Percentiles rank a stretch among this genome's conserved stretches.
Conservation (phyloP, 2,329 filamentous ascomycete species). For the Colletotrichum acutatum region DNA sequence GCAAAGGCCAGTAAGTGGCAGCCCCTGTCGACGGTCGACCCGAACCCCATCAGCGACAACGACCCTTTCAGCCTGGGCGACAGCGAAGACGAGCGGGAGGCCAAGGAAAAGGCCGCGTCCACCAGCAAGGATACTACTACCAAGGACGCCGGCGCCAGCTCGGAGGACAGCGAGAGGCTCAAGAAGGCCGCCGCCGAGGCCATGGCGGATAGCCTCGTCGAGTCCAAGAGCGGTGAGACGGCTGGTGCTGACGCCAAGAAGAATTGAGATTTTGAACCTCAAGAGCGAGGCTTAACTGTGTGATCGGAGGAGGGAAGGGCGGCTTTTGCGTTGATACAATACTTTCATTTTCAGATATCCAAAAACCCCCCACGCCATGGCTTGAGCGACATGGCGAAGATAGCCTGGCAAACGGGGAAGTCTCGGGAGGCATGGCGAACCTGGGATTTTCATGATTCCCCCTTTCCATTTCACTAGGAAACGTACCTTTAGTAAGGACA, state of each 20-base stretch:
- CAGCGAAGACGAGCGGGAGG: conserved; percentile 90
- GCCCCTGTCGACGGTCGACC: conserved; percentile 86
- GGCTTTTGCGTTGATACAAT: conserved; percentile 6
- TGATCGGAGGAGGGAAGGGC: neutral
- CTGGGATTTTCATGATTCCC: conserved; percentile 27
- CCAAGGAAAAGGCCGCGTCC: conserved; percentile 68
- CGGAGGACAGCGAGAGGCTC: conserved; percentile 69
- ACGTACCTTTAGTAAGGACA: conserved; percentile 23
- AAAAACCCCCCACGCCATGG: conserved; percentile 9
- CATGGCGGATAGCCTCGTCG: conserved; percentile 66
- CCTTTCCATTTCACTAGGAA: conserved; percentile 30
- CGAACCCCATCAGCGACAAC: conserved; percentile 70
- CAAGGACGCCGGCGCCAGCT: conserved; percentile 62
- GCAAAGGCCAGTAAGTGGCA: conserved; percentile 95
- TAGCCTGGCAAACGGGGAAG: conserved; percentile 13
- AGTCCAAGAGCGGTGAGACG: conserved; percentile 49
- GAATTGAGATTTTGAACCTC: conserved; percentile 43
- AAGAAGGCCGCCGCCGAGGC: conserved; percentile 74
- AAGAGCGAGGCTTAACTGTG: neutral
- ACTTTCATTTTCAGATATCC: conserved; percentile 36
- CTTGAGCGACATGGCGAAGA: conserved; percentile 13
- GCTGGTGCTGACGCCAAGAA: conserved; percentile 47
- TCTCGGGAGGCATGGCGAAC: conserved; percentile 29
- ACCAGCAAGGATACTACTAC: conserved; percentile 1
- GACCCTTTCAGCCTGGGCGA: conserved; percentile 97